phyloP scores from a whole-genome alignment of 495 filamentous ascomycete species.

The Parathielavia appendiculata region DNA sequence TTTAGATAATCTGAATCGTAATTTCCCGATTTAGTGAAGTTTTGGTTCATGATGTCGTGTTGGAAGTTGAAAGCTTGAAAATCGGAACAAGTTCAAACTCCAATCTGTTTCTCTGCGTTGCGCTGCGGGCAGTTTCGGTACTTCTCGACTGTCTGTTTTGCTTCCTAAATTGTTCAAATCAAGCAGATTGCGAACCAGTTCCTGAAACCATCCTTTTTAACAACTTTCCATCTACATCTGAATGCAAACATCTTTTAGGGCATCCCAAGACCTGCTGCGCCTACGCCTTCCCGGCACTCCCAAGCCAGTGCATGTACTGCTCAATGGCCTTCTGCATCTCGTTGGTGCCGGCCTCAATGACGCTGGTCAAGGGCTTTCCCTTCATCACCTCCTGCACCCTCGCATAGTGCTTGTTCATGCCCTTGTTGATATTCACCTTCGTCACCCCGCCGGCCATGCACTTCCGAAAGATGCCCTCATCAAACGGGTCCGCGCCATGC shows the following conservation, averaged over 20 bases:
- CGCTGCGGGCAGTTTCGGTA: too few relatives aligned
- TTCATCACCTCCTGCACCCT: slow-evolving; percentile 61
- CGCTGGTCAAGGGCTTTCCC: slow-evolving; percentile 61
- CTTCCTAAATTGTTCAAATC: too few relatives aligned
- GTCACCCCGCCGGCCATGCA: slow-evolving; percentile 67
- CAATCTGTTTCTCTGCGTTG: too few relatives aligned
- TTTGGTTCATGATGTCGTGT: neutral
- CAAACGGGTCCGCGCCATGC: slow-evolving; percentile 75
- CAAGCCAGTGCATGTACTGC: slow-evolving; percentile 66
- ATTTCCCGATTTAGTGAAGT: neutral
- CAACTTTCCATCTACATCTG: neutral
- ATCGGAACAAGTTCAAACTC: too few relatives aligned
- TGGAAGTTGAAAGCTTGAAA: neutral
- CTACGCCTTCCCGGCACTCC: slow-evolving; percentile 58
- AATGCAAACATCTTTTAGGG: too few relatives aligned
- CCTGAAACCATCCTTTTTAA: neutral
- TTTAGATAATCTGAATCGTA: neutral
- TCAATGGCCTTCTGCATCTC: slow-evolving; percentile 74
- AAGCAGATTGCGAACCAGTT: neutral
- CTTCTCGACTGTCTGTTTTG: neutral
- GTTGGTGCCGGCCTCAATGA: slow-evolving; percentile 67
- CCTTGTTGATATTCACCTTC: slow-evolving; percentile 81
- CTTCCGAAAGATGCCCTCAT: slow-evolving; percentile 58
- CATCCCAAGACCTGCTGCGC: neutral
- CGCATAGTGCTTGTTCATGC: slow-evolving; percentile 67